Percentiles rank a stretch among this genome's conserved stretches.
Evolutionary conservation across 805 yeast genomes (phyloP).

Genomic region (Blastobotrys attinorum): DNA sequence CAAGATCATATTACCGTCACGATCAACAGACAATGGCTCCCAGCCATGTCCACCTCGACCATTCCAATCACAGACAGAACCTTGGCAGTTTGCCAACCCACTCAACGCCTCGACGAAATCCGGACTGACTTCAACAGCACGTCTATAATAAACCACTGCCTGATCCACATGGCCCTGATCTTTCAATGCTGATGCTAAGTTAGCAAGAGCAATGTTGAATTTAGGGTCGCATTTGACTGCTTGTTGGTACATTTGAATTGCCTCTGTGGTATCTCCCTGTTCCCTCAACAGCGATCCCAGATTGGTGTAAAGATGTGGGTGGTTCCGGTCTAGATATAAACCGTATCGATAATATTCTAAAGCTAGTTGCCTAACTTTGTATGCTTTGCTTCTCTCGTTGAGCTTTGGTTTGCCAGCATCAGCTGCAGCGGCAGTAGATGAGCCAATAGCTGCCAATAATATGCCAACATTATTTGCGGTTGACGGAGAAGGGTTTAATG

Average conservation of each 20-base stretch:
- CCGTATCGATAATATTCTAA: conserved; percentile 25
- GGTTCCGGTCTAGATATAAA: conserved; percentile 25
- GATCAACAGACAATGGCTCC: conserved; percentile 23
- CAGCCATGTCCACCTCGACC: conserved; percentile 25
- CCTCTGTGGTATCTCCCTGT: conserved; percentile 23
- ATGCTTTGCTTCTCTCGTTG: not conserved
- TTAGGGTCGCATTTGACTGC: conserved; percentile 26
- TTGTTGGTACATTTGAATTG: conserved; percentile 24
- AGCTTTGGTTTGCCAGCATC: not conserved
- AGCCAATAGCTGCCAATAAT: conserved; percentile 18
- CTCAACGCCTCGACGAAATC: conserved; percentile 26
- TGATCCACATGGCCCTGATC: conserved; percentile 25
- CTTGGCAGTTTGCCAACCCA: conserved; percentile 26
- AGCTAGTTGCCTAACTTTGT: conserved; percentile 16
- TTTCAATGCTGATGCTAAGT: conserved; percentile 27
- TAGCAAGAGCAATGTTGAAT: conserved; percentile 27
- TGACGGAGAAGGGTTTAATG: conserved; percentile 25
- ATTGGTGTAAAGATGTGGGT: conserved; percentile 29
- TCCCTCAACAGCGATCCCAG: conserved; percentile 27
- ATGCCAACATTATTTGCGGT: conserved; percentile 30
- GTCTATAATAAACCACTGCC: conserved; percentile 24
- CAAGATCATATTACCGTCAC: conserved; percentile 16
- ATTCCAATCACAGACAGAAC: conserved; percentile 26
- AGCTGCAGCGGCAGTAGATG: not conserved
- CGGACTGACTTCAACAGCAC: conserved; percentile 26